Base-by-base conservation (phyloP, 192 early-diverging fungal species). In the Coemansia erecta region DNA sequence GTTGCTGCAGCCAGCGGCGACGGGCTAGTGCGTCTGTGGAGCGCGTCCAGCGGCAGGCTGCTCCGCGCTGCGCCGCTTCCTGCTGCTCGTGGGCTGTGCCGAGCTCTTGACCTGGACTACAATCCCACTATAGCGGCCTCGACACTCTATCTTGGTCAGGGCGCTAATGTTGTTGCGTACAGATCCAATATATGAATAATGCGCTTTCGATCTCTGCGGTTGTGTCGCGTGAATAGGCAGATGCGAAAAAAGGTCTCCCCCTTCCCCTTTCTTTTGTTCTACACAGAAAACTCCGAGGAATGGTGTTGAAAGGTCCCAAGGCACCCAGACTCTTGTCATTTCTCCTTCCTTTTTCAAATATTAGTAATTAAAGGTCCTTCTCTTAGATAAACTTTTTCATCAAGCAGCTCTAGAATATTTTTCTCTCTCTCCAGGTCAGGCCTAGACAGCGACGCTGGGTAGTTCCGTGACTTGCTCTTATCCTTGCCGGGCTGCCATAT, bases 1-100 rank as follows among this genome's bases (percentile, higher is more conserved):
- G 64, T 70, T 40, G 68, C 58, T 12, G 62, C 64, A 0, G 74
- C 74, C 0, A 53, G 56, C 42, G 60, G 56, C 42, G 74, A 77
- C 49, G 67, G 57, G 44, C 56, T 49, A 6, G 49, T 77, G 31
- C 60, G 61, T 10, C 3, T 77, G 10, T 77, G 74, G 74, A 58
- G 61, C 13, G 46, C 71, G 58, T 46, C 42, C 9, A 68, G 53
- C 1, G 68, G 63, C 14, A 44, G 40, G 11, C 53, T 44, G 33
- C 49, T 77, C 37, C 60, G 41, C 13, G 24, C 43, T 11, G 9
- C 67, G 17, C 17, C 44, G 33, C 50, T 71, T 26, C 51, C 61
- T 15, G 48, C 58, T 1, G 39, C 56, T 0, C 17, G 45, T 9
- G 64, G 64, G 14, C 21, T 61, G 33, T 67, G 71, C 47, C 33